Percentiles rank a stretch among this genome's conserved stretches.
phyloP scores from a whole-genome alignment of 2,329 filamentous ascomycete genomes.

The Dothistroma pini region DNA sequence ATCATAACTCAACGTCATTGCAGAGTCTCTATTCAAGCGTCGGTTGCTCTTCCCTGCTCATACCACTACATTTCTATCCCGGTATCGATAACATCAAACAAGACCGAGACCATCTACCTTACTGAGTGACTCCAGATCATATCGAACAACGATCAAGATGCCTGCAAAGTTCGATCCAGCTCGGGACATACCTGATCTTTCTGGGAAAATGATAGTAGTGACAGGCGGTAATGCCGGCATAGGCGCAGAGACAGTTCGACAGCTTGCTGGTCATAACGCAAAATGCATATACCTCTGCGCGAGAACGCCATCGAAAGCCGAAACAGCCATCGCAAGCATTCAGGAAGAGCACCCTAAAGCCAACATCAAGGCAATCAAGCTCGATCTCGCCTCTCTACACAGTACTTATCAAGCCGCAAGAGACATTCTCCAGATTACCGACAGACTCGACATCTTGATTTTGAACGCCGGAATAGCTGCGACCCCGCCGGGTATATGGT shows the following conservation, averaged over 20 bases:
- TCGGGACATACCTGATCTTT: conserved; percentile 39
- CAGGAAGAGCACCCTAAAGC: conserved; percentile 26
- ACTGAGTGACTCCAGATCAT: too few species aligned
- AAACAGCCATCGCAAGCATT: conserved; percentile 35
- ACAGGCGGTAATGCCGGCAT: conserved; percentile 46
- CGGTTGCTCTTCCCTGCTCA: too few species aligned
- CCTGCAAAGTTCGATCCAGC: conserved; percentile 12
- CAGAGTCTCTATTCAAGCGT: too few species aligned
- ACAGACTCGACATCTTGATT: too few species aligned
- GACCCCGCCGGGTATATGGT: too few species aligned
- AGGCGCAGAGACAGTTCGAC: conserved; percentile 43
- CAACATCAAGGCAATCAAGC: conserved; percentile 41
- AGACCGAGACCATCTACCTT: too few species aligned
- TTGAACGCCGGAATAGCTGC: too few species aligned
- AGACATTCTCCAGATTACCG: too few species aligned
- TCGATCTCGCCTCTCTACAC: conserved; percentile 49
- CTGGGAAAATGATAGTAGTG: conserved; percentile 41
- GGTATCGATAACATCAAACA: too few species aligned
- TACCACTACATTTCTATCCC: too few species aligned
- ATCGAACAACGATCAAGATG: background rate
- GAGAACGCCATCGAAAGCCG: conserved; percentile 41
- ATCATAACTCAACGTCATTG: too few species aligned
- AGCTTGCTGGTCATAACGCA: conserved; percentile 43
- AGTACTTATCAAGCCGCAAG: background rate
- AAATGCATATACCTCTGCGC: conserved; percentile 45